Conservation (phyloP, 805 yeast genomes). For the Schwanniomyces polymorphus region DNA sequence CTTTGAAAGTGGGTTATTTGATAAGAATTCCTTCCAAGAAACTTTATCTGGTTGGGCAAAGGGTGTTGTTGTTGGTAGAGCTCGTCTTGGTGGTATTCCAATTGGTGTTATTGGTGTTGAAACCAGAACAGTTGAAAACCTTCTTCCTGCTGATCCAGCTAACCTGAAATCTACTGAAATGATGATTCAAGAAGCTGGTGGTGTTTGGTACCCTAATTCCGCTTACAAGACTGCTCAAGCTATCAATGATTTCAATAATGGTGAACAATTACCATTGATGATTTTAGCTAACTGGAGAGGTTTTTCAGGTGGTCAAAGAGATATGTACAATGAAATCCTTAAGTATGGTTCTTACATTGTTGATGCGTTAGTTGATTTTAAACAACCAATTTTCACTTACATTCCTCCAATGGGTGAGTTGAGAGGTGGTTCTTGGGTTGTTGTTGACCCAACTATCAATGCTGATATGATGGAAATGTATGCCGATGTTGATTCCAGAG, state of each 20-base stretch:
- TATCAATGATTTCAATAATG: slow-evolving; percentile 93
- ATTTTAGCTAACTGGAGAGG: slow-evolving; percentile 99
- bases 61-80: slow-evolving; percentile 98
- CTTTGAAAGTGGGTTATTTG: slow-evolving; percentile 88
- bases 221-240: slow-evolving; percentile 99
- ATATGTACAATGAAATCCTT: slow-evolving; percentile 97
- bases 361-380: slow-evolving; percentile 92
- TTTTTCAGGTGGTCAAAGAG: slow-evolving; percentile 99
- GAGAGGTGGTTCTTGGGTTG: slow-evolving; percentile 99
- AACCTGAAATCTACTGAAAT: slow-evolving; percentile 92
- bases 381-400: slow-evolving; percentile 95
- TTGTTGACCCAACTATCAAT: slow-evolving; percentile 97
- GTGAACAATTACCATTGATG: slow-evolving; percentile 97
- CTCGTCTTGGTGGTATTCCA: slow-evolving; percentile 98
- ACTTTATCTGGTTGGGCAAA: slow-evolving; percentile 98
- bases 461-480: slow-evolving; percentile 99
- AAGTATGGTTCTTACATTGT: slow-evolving; percentile 97
- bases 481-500: slow-evolving; percentile 93
- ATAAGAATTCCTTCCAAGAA: slow-evolving; percentile 90
- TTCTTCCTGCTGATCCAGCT: slow-evolving; percentile 97
- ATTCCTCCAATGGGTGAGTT: slow-evolving; percentile 98
- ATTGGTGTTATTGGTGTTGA: slow-evolving; percentile 98
- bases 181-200: slow-evolving; percentile 93
- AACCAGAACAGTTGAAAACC: slow-evolving; percentile 84
- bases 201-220: slow-evolving; percentile 99